Evolutionary conservation across 2,329 filamentous ascomycete genomes (phyloP), one percentile per base, ranked within the genome.

Genomic region (Cladophialophora carrionii): DNA sequence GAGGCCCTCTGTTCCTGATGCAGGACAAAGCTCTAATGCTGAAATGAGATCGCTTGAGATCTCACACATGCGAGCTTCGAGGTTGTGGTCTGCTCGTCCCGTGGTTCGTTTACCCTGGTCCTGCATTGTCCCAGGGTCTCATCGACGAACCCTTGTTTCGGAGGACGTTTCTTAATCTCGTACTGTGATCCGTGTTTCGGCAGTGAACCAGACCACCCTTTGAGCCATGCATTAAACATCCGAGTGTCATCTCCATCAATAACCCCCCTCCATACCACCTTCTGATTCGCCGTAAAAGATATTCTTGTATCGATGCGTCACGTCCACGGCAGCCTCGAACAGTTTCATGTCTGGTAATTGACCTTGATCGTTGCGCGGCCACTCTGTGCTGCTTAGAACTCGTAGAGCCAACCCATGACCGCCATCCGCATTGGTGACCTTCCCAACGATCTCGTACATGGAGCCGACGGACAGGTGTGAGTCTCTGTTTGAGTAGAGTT

Each of bases 301-400:
- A 67, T 87, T 82, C 74, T 89, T 90, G 75, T 92, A 87, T 57
- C 88, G 85, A 78, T 97, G 93, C 37, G 92, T 95, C 41, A 87
- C 88, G 64, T 97, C 90, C 17, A 96, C 93, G 2, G 97, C 90
- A 0, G 89, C 86, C 63, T 91, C 87, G 66, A 88, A 89, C 37
- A 91, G 84, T 60, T 83, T 83, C 77, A 90, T 91, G 78, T 97
- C 92, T 94, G 70, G 66, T 24, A 66, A 48, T 56, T 69, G 57
- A 20, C 70, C 69, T 4, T 70, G 61, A 20, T 64, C 63, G 31
- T 66, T 69, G 60, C 68, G 66, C 22, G 70, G 70, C 77, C 79
- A 81, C 67, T 81, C 79, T 41, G 72, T 76, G 6, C 75, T 75
- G 20, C 75, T 78, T 24, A 81, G 69, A 32, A 81, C 76, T 24